Base-by-base conservation (phyloP, 2,329 filamentous ascomycete genomes). In the Clonostachys sp. region DNA sequence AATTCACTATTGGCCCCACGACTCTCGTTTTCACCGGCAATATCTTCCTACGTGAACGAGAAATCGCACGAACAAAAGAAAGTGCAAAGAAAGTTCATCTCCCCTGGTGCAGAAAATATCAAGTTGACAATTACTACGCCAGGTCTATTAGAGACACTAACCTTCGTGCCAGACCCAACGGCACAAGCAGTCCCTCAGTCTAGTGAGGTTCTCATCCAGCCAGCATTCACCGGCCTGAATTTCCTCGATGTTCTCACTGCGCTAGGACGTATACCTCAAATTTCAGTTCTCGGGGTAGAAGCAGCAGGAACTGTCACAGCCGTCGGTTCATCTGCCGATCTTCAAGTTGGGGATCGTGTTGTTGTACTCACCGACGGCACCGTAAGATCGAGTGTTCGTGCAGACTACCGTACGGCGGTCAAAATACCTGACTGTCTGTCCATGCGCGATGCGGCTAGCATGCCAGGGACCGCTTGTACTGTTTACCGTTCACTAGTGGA, bases 241-340 rank as follows among this genome's bases (percentile, higher is more conserved):
- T 68, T 45, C 20, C 35, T 52, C 12, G 71, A 73, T 48, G 56
- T 71, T 10, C 51, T 71, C 17, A 54, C 61, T 4, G 62, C 66
- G 2, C 45, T 61, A 39, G 59, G 60, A 24, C 55, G 53, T 12
- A 42, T 60, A 1, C 40, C 46, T 4, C 48, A 47, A 7, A 36
- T 34, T 14, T 40, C 41, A 3, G 13, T 24, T 30, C 40, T 48
- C 2, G 42, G 48, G 12, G 51, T 52, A 14, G 67, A 68, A 41
- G 53, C 47, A 5, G 48, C 61, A 10, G 64, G 59, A 35, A 43
- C 57, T 14, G 52, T 61, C 33, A 49, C 42, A 6, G 48, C 43
- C 13, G 39, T 48, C 5, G 57, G 58, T 8, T 10, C 33, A 9
- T 57, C 60, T 16, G 51, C 44, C 2, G 30, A 46, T 38, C 20